Base-by-base conservation (phyloP, 2,329 filamentous ascomycete species). In the Colletotrichum liaoningense region DNA sequence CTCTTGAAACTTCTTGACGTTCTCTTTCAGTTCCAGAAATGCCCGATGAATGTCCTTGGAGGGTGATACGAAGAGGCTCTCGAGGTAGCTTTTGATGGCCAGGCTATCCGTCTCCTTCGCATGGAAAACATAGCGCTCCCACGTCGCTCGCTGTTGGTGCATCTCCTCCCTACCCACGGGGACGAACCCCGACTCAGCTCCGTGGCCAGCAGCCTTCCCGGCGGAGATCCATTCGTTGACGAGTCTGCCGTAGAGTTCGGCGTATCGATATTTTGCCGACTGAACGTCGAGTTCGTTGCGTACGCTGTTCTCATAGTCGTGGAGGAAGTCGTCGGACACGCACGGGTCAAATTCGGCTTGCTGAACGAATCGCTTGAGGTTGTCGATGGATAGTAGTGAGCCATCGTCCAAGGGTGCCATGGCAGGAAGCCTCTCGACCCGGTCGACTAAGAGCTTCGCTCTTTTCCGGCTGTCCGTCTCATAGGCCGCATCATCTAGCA, bases 121-220 rank as follows among this genome's bases (percentile, higher is more conserved):
- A 4, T 82, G 82, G 77, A 92, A 92, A n/a, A 90, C 88, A 66
- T 86, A 81, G 1, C 81, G 78, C 77, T 92, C 90, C 88, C 90
- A 92, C 14, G 81, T 83, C 1, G 83, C 81, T 24, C 89, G 84
- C 74, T 88, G 85, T 68, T 88, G 83, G 67, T 88, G 86, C 82
- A 89, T 88, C 75, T 89, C 88, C 52, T 86, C 83, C 19, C 86
- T 83, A 2, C 88, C 89, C 14, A 90, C 82, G 6, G 81, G 77
- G 60, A 89, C 86, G 69, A 88, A 87, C 3, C 78, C 79, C 0
- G 75, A 74, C 11, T 80, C 81, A 4, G 81, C 80, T 1, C 80
- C 79, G 7, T 77, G 69, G 33, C 78, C 77, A 3, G 78, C 80
- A n/a, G 76, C 77, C 5, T 81, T 77, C 1, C 83, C 79, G 12